Conservation (phyloP, 2,329 filamentous ascomycete genomes). For the Ampelomyces quisqualis region DNA sequence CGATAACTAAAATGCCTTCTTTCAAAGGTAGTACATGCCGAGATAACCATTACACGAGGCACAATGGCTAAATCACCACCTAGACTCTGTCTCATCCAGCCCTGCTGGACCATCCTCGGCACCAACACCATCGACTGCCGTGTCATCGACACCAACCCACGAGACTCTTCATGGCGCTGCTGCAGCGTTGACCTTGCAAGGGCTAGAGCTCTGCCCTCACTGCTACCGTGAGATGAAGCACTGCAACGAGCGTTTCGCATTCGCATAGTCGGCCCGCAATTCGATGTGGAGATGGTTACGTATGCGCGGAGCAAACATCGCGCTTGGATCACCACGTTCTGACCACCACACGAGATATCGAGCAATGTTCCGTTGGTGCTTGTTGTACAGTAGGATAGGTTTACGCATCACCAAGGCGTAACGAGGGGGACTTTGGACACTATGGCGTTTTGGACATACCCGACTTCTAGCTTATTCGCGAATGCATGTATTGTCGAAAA, state of each 20-base stretch:
- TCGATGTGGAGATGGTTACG: not conserved
- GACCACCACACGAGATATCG: too few species aligned
- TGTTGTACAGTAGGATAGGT: too few species aligned
- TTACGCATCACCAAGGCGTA: too few species aligned
- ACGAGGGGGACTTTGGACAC: too few species aligned
- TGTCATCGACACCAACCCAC: constrained; percentile 17
- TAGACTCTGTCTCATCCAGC: constrained; percentile 30
- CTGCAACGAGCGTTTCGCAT: constrained; percentile 29
- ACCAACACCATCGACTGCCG: constrained; percentile 20
- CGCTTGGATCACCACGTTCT: too few species aligned
- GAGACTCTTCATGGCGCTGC: constrained; percentile 27
- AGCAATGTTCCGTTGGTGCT: too few species aligned
- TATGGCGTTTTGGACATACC: too few species aligned
- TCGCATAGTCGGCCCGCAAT: constrained; percentile 17
- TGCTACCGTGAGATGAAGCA: constrained; percentile 32
- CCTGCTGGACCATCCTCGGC: constrained; percentile 23
- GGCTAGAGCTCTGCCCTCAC: constrained; percentile 29
- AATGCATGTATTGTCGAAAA: too few species aligned
- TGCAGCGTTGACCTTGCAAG: constrained; percentile 23
- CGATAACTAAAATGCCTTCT: constrained; percentile 18
- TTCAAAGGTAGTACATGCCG: constrained; percentile 16
- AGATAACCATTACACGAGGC: not conserved
- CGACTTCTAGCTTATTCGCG: too few species aligned
- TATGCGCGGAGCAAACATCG: not conserved
- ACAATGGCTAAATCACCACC: constrained; percentile 4